Evolutionary conservation across 306 rosid species (phyloP).

Genomic region (Cicer judaicum): DNA sequence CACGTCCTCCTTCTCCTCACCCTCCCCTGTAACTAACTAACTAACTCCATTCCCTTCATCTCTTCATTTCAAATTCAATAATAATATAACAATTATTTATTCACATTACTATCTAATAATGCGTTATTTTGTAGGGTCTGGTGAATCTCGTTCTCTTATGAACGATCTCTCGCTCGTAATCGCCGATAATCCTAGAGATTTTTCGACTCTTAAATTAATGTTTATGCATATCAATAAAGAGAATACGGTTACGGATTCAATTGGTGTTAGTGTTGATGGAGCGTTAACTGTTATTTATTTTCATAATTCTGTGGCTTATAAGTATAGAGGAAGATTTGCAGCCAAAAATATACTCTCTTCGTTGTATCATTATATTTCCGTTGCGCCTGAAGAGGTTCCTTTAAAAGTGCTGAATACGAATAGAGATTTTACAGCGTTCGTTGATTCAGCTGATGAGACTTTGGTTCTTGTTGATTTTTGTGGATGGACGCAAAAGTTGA

Average conservation of each 20-base stretch:
- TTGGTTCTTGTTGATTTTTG: conserved; percentile 80
- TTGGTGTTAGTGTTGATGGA: conserved; percentile 63
- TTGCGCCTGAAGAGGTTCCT: conserved; percentile 63
- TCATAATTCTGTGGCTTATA: conserved; percentile 72
- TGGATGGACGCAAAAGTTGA: conserved; percentile 74
- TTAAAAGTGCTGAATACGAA: conserved; percentile 53
- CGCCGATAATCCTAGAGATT: conserved; percentile 44
- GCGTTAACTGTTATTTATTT: conserved; percentile 56
- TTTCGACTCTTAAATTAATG: conserved; percentile 65
- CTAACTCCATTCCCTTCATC: neutral
- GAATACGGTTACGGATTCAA: conserved; percentile 64
- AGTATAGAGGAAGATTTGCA: conserved; percentile 67
- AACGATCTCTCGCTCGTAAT: conserved; percentile 53
- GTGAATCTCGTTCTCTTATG: conserved; percentile 85
- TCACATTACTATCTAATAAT: neutral
- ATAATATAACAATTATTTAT: no score
- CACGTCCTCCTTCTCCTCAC: conserved; percentile 77
- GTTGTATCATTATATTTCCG: conserved; percentile 49
- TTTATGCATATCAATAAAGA: conserved; percentile 61
- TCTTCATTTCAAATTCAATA: neutral
- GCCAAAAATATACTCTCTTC: conserved; percentile 64
- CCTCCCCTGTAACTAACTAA: conserved; percentile 62
- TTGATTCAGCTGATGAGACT: conserved; percentile 77
- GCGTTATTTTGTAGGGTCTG: conserved; percentile 67
- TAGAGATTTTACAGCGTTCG: conserved; percentile 55